Evolutionary conservation across 2,329 filamentous ascomycete species (phyloP).

Genomic region (Trichophyton equinum): DNA sequence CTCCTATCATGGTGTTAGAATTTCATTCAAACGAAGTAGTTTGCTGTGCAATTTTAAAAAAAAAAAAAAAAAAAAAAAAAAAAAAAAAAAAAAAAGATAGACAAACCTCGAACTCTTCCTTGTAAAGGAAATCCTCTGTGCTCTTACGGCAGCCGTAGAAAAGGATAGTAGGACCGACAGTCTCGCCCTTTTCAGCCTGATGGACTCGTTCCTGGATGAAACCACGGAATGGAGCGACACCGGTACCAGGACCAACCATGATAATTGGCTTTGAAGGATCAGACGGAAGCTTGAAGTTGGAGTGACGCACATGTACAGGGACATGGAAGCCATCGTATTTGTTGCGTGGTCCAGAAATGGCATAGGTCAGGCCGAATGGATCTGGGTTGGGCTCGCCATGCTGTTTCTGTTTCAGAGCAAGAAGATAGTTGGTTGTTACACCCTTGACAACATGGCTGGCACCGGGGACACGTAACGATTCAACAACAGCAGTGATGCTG

Average conservation of each 20-base stretch:
- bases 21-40: background rate
- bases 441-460: slow-evolving; percentile 73
- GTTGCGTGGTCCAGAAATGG: slow-evolving; percentile 79
- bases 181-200: slow-evolving; percentile 64
- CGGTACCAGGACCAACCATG: slow-evolving; percentile 91
- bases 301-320: slow-evolving; percentile 90
- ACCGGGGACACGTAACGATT: slow-evolving; percentile 65
- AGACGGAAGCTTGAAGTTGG: slow-evolving; percentile 97
- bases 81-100: background rate
- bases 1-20: slow-evolving; percentile 42
- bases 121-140: slow-evolving; percentile 85
- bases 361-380: slow-evolving; percentile 75
- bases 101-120: slow-evolving; percentile 82
- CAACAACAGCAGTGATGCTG: slow-evolving; percentile 88
- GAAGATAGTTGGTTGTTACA: slow-evolving; percentile 90
- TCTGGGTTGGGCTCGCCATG: slow-evolving; percentile 60
- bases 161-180: slow-evolving; percentile 74
- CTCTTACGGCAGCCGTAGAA: slow-evolving; percentile 91
- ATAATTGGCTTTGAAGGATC: slow-evolving; percentile 89
- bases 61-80: too few species aligned
- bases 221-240: slow-evolving; percentile 83
- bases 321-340: slow-evolving; percentile 95
- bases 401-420: slow-evolving; percentile 93
- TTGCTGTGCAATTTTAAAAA: too few species aligned
- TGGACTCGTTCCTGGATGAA: slow-evolving; percentile 91